Evolutionary conservation across 106 monocot genomes (phyloP), one percentile per base, ranked within the genome.

Genomic region (Allium sativum): DNA sequence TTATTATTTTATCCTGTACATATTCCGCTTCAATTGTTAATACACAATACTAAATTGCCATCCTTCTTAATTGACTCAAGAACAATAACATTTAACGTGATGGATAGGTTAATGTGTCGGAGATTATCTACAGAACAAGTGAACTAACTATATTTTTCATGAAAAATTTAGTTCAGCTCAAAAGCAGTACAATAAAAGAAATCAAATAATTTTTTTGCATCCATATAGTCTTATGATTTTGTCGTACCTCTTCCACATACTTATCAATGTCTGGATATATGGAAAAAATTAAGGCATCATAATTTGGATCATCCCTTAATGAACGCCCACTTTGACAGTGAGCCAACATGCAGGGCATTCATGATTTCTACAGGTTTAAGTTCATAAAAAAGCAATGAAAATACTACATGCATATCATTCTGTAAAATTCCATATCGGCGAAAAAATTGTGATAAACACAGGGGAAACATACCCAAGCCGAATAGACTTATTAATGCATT

Each of bases 301-400:
- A 98, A 45, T 98, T 98, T 57, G 96, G 88, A 80, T 98, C 96
- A 43, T 98, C 96, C 62, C 96, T 76, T 63, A 98, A 73, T 69
- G 96, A 98, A 72, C 96, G 91, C 31, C 96, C 79, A 53, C 96
- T 98, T 51, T 87, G 87, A 78, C 96, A 98, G 60, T 98, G 96
- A 19, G 96, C 91, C 96, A 84, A 52, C 96, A 98, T 51, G 96
- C 96, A 61, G 96, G 96, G 59, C 96, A 98, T 53, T 98, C 96
- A 68, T 98, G 91, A 52, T 98, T 98, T 61, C 95, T 96, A 68
- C n/a, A 75, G 53, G 42, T 59, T 10, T 59, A 8, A 31, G 31
- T 31, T 31, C 62, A 13, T 20, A 12, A 62, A 19, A 11, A 62
- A 31, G 5, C 5, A n/a, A 62, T 20, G 19, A 62, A 14, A 47